Percentiles rank a stretch among this genome's conserved stretches.
phyloP scores from a whole-genome alignment of 225 moss, liverwort and hornwort species.

The Physcomitrellopsis africana region DNA sequence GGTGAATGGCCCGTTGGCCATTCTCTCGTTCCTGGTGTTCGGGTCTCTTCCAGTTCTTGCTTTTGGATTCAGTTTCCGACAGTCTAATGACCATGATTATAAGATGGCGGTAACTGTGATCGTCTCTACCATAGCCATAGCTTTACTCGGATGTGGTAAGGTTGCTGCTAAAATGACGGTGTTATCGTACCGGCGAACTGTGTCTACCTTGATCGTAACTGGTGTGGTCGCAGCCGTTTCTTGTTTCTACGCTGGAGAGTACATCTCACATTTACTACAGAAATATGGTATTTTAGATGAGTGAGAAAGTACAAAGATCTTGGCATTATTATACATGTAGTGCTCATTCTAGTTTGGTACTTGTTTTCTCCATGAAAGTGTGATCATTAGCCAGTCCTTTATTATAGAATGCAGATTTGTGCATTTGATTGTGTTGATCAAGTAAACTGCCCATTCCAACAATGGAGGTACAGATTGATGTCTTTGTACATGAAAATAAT shows the following conservation, averaged over 20 bases:
- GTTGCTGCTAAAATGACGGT: conserved; percentile 63
- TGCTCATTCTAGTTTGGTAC: background rate
- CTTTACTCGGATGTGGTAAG: conserved; percentile 76
- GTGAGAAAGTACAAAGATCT: background rate
- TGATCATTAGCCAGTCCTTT: background rate
- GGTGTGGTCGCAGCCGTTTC: conserved; percentile 60
- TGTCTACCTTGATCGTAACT: conserved; percentile 51
- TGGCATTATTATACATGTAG: background rate
- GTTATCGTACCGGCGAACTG: conserved; percentile 42
- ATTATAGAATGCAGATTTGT: conserved; percentile 10
- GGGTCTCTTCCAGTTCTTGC: conserved; percentile 65
- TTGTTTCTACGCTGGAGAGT: conserved; percentile 66
- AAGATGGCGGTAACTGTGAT: conserved; percentile 70
- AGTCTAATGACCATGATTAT: conserved; percentile 49
- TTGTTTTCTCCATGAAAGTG: conserved; percentile 28
- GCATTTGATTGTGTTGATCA: conserved; percentile 25
- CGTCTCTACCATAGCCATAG: conserved; percentile 51
- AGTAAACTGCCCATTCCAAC: conserved; percentile 31
- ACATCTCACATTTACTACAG: conserved; percentile 46
- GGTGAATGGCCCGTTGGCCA: conserved; percentile 61
- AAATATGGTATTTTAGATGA: conserved; percentile 57
- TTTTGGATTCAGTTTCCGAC: conserved; percentile 77
- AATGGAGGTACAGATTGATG: conserved; percentile 26
- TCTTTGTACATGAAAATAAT: conserved; percentile 29
- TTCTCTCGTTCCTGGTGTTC: conserved; percentile 69